Evolutionary conservation across 768 basidiomycete genomes (phyloP).

Genomic region (Suillus subaureus): DNA sequence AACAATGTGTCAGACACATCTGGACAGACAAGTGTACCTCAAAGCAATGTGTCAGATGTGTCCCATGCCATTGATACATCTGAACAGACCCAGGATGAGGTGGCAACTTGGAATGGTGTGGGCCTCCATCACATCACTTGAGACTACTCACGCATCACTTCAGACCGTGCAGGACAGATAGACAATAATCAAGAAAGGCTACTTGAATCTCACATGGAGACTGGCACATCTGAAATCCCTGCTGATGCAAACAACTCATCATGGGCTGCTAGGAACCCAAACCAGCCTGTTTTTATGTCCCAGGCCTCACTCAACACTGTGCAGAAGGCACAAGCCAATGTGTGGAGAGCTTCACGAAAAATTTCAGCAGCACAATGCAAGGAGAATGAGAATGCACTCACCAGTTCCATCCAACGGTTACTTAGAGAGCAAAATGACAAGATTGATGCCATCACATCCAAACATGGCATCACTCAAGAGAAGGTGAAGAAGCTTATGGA

Average conservation of each 20-base stretch:
- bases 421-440: background rate
- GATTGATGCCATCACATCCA: background rate
- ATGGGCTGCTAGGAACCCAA: background rate
- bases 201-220: no score
- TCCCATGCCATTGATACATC: no score
- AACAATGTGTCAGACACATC: no score
- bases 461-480: background rate
- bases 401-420: background rate
- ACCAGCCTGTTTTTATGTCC: background rate
- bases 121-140: background rate
- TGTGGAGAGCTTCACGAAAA: background rate
- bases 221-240: background rate
- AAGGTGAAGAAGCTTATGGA: constrained; percentile 8
- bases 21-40: no score
- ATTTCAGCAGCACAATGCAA: background rate
- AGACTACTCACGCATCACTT: background rate
- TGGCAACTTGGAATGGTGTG: no score
- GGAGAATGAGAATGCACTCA: background rate
- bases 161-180: no score
- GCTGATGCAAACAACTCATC: background rate
- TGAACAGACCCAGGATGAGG: background rate
- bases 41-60: no score
- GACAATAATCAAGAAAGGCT: no score
- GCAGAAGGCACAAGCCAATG: background rate
- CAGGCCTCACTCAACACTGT: background rate